Percentiles rank a stretch among this genome's conserved stretches.
phyloP scores from a whole-genome alignment of 1,284 basidiomycete species.

The Flammula alnicola region DNA sequence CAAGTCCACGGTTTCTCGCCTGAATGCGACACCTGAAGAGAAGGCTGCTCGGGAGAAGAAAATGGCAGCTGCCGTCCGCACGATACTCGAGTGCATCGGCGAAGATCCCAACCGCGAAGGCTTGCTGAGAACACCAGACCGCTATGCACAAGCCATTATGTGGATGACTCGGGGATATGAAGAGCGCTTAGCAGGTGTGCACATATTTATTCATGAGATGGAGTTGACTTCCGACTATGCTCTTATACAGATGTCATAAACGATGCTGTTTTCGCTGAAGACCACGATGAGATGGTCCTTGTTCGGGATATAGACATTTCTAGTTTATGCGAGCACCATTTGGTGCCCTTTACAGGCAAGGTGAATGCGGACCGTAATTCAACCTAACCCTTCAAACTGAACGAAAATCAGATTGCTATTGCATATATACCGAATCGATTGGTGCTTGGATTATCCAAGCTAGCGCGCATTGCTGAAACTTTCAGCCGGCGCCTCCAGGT shows the following conservation, averaged over 20 bases:
- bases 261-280: slow-evolving; percentile 97
- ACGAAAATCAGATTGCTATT: slow-evolving; percentile 58
- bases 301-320: slow-evolving; percentile 98
- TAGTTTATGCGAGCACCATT: slow-evolving; percentile 97
- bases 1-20: slow-evolving; percentile 86
- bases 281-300: slow-evolving; percentile 99
- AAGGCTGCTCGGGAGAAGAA: slow-evolving; percentile 74
- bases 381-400: slow-evolving; percentile 20
- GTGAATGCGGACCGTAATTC: slow-evolving; percentile 46
- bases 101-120: slow-evolving; percentile 98
- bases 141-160: slow-evolving; percentile 96
- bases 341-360: slow-evolving; percentile 98
- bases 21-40: slow-evolving; percentile 81
- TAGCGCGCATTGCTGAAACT: slow-evolving; percentile 97
- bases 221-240: neutral
- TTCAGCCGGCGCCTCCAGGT: slow-evolving; percentile 96
- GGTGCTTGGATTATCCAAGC: slow-evolving; percentile 96
- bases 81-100: slow-evolving; percentile 95
- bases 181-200: slow-evolving; percentile 83
- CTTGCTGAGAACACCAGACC: slow-evolving; percentile 88
- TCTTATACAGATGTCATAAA: slow-evolving; percentile 87
- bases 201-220: slow-evolving; percentile 14
- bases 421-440: slow-evolving; percentile 97
- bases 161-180: slow-evolving; percentile 99
- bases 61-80: slow-evolving; percentile 86